Evolutionary conservation across 2,329 filamentous ascomycete genomes (phyloP), one percentile per base, ranked within the genome.

Genomic region (Penicillium sp.): DNA sequence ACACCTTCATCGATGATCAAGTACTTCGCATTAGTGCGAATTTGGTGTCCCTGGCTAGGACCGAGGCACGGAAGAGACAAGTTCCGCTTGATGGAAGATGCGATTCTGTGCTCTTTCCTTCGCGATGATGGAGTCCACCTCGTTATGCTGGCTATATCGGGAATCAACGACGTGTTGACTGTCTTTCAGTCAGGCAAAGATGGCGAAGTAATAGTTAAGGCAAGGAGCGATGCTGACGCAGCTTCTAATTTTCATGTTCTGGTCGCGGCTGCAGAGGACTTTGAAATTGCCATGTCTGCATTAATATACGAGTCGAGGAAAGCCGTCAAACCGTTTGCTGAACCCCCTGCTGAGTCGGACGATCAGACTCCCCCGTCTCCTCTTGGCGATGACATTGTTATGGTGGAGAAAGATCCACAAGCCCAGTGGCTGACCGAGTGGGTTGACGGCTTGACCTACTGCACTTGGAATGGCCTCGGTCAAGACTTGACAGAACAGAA

Each of bases 401-500:
- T 68, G 68, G 68, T 54, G 58, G 73, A 45, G 66, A 79, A 56
- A 60, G 70, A 47, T 31, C 57, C 58, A 6, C 51, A 69, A 71
- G 57, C 60, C 10, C 68, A 74, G 62, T 95, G 89, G 89, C 72
- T 87, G 40, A 82, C 93, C 53, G 82, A 87, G 49, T 96, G 90
- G 89, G 90, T 90, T 62, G 93, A 97, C 65, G 89, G 89, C 0
- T 73, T 98, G 29, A 87, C 89, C 0, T 98, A 93, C 64, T 98
- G 93, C 65, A 98, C 93, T 0, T 98, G 93, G 93, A 98, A 97
- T 62, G 86, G 84, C 0, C 75, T 98, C 0, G 93, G 93, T 0
- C 88, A 94, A 59, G 74, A 84, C 36, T 74, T 98, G 27, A 93
- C 84, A 0, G 87, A 91, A 50, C 76, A 87, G 16, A 94, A 89